Conservation (phyloP, 1,284 basidiomycete genomes). For the Ceratobasidium sp. region DNA sequence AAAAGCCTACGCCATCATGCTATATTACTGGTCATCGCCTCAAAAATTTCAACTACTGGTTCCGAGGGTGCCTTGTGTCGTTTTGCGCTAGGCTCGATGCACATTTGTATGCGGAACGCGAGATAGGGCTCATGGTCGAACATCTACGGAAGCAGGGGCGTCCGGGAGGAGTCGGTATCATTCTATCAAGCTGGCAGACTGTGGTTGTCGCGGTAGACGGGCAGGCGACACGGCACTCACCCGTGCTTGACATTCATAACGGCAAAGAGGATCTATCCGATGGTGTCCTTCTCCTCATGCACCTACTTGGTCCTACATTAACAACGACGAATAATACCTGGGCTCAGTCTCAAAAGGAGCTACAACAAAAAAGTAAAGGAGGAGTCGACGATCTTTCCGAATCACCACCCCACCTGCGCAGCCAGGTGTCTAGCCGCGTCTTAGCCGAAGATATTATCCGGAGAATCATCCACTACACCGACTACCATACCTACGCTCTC, state of each 20-base stretch:
- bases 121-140: background rate
- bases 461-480: background rate
- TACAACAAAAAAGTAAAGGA: too few species aligned
- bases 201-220: conserved; percentile 13
- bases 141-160: background rate
- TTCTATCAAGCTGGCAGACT: conserved; percentile 4
- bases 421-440: background rate
- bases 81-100: conserved; percentile 9
- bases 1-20: background rate
- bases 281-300: conserved; percentile 5
- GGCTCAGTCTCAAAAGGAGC: background rate
- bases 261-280: background rate
- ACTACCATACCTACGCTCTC: background rate
- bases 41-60: background rate
- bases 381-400: background rate
- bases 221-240: background rate
- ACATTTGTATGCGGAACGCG: background rate
- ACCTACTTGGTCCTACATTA: background rate
- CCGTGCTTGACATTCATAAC: conserved; percentile 3
- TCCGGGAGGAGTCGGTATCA: conserved; percentile 2
- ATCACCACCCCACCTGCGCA: background rate
- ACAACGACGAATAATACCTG: background rate
- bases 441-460: background rate
- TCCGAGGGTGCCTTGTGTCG: conserved; percentile 1
- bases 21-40: background rate